Base-by-base conservation (phyloP, 768 basidiomycete species). In the Trametes elegans region DNA sequence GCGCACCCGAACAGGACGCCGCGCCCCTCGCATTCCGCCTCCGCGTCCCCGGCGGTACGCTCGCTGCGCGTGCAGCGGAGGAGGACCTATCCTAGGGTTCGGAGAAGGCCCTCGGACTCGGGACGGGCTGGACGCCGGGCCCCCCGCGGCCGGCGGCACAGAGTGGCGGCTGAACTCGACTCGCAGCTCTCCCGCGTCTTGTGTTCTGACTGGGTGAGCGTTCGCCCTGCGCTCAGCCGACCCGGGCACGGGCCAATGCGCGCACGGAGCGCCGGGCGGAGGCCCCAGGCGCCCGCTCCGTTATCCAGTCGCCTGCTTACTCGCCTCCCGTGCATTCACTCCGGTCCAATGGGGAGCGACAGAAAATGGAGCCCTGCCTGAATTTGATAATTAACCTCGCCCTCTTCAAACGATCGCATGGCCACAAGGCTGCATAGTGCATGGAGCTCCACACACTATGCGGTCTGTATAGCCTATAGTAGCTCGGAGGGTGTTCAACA, bases 241-340 rank as follows among this genome's bases (percentile, higher is more conserved):
- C 35, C n/a, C 31, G 19, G 21, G 8, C n/a, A 6, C 0, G 19
- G 18, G 31, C 16, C 19, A 16, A n/a, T 35, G 32, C n/a, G 27
- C 31, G 27, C 16, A 18, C 16, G 27, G 27, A 11, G 49, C 7
- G 28, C 39, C 19, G 29, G 32, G 32, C 34, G 16, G 7, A n/a
- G 41, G 11, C 14, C 39, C 50, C 31, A 23, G 50, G 40, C 49
- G 50, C n/a, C 50, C 51, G 38, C 42, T 45, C 40, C 51, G 34
- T 36, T 53, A 44, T 53, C 42, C 50, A 21, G 19, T 16, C 19
- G 16, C 5, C 7, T 24, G 7, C 51, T 53, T 36, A 26, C 29
- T 53, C 51, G 51, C 14, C 14, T 52, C 50, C 42, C 50, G 31
- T 8, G 41, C 29, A 43, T 32, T 26, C 31, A 24, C 41, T 42